A percentile compares a stretch with the other conserved stretches of the same genome.
These are phyloP conservation scores for Coniferiporia weirii DNA, from an alignment of 1,284 basidiomycete species.

Conservation along the genomic window DNA sequence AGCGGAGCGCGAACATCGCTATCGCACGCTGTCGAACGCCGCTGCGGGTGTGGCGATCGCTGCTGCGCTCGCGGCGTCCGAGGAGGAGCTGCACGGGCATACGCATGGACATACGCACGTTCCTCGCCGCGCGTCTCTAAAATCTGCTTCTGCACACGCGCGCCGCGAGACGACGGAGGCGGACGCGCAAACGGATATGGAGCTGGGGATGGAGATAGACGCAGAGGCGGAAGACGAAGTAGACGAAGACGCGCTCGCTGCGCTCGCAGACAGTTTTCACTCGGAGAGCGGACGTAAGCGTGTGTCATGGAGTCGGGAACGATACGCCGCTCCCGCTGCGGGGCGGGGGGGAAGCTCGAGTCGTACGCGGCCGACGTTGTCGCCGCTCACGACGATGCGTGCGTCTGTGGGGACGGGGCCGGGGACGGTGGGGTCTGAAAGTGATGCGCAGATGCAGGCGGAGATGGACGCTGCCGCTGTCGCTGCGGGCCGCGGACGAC, in stretches of 20 bases:
- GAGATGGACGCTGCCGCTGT: not conserved
- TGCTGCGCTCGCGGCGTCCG: constrained; percentile 58
- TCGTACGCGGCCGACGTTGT: not conserved
- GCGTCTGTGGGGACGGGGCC: not conserved
- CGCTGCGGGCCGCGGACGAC: not conserved
- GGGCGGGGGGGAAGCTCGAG: constrained; percentile 13
- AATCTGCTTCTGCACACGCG: not conserved
- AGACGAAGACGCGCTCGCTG: constrained; percentile 46
- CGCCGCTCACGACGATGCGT: constrained; percentile 7
- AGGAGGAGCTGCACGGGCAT: constrained; percentile 32
- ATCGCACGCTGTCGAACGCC: constrained; percentile 60
- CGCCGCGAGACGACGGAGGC: constrained; percentile 21
- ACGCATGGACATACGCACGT: too few relatives aligned
- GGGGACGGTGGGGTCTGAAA: not conserved
- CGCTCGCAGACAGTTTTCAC: constrained; percentile 64
- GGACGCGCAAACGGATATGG: too few relatives aligned
- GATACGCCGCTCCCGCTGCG: constrained; percentile 19
- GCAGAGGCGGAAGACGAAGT: constrained; percentile 43
- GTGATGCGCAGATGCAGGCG: not conserved
- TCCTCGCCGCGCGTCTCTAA: too few relatives aligned
- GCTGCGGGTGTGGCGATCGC: constrained; percentile 65
- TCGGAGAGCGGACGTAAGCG: constrained; percentile 61
- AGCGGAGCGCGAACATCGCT: constrained; percentile 40
- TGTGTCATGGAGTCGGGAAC: constrained; percentile 65
- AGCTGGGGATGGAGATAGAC: too few relatives aligned